Percentiles rank a stretch among this genome's conserved stretches.
phyloP scores from a whole-genome alignment of 495 filamentous ascomycete species.

The Wilcoxina mikolae region DNA sequence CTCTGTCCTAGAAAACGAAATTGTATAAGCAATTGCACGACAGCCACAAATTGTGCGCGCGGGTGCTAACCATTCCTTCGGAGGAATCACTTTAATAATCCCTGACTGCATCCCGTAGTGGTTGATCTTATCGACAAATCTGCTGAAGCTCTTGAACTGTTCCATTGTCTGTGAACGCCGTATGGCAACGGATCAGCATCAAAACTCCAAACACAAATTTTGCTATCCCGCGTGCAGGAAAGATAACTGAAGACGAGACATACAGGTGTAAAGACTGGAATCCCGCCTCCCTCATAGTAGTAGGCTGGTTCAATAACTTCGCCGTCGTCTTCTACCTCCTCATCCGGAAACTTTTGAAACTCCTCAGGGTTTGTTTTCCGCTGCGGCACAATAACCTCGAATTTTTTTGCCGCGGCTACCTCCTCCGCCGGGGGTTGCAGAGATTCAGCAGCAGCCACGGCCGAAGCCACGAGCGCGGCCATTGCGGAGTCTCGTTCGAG shows the following conservation, averaged over 20 bases:
- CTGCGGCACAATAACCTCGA: slow-evolving; percentile 27
- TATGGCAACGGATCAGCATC: slow-evolving; percentile 4
- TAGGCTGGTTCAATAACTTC: slow-evolving; percentile 72
- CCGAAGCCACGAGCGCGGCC: not conserved
- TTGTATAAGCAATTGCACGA: not conserved
- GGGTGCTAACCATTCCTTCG: slow-evolving; percentile 67
- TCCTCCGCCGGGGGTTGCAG: not conserved
- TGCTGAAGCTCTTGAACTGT: slow-evolving; percentile 82
- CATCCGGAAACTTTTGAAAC: slow-evolving; percentile 29
- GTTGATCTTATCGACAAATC: slow-evolving; percentile 70
- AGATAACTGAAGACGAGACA: slow-evolving; percentile 27
- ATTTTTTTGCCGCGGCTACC: slow-evolving; percentile 5
- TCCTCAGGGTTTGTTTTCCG: slow-evolving; percentile 32
- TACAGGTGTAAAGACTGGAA: slow-evolving; percentile 88
- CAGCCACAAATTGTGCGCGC: not conserved
- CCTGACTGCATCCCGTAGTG: slow-evolving; percentile 93
- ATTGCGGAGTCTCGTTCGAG: not conserved
- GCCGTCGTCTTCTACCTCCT: slow-evolving; percentile 42
- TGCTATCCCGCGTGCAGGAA: not conserved
- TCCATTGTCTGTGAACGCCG: slow-evolving; percentile 51
- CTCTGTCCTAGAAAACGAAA: slow-evolving; percentile 41
- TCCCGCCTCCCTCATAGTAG: slow-evolving; percentile 68
- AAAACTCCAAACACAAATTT: not conserved
- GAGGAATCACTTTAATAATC: slow-evolving; percentile 89
- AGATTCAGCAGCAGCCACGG: not conserved